Conservation (phyloP, 2,329 filamentous ascomycete genomes). For the Claviceps fusiformis region DNA sequence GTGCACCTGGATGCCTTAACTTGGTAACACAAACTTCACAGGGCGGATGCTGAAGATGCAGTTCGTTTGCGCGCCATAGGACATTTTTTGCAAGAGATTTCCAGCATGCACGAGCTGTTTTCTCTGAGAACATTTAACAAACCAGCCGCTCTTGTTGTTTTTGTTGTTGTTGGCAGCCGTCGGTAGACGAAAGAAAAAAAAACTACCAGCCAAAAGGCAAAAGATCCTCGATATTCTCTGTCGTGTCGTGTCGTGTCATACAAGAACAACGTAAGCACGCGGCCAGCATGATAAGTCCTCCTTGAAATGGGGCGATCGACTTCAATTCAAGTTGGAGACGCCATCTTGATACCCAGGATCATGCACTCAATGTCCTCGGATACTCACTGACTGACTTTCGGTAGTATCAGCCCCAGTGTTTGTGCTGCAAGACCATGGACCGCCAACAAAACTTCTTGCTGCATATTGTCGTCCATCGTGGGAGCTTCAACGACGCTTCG, state of each 20-base stretch:
- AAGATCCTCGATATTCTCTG: neutral
- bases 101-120: neutral
- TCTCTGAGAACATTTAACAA: neutral
- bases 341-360: neutral
- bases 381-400: neutral
- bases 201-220: neutral
- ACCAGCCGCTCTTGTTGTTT: neutral
- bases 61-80: neutral
- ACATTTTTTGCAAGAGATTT: neutral
- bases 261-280: neutral
- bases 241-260: neutral
- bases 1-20: slow-evolving; percentile 3
- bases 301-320: neutral
- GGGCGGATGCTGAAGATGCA: neutral
- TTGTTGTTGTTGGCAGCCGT: neutral
- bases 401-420: neutral
- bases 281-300: neutral
- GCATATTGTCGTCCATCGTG: slow-evolving; percentile 8
- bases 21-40: slow-evolving; percentile 1
- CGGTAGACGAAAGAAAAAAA: neutral
- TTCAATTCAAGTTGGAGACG: neutral
- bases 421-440: slow-evolving; percentile 1
- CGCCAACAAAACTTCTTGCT: slow-evolving; percentile 3
- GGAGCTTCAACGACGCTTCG: slow-evolving; percentile 6
- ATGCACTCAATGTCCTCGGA: neutral